phyloP scores from a whole-genome alignment of 257 asterid genomes.

The Plantago elongata region DNA sequence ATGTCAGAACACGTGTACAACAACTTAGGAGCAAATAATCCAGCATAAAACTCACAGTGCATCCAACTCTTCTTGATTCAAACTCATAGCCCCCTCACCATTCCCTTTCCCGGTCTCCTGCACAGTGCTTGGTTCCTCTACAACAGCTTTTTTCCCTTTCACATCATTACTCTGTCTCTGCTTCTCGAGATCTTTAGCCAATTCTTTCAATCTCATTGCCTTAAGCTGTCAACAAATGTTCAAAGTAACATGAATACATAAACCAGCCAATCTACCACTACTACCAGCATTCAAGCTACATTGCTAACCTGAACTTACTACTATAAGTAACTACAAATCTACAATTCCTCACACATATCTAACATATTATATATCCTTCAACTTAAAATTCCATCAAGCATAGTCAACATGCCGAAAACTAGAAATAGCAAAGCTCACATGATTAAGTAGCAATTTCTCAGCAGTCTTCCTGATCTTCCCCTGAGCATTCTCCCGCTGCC shows the following conservation, averaged over 20 bases:
- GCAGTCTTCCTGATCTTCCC: slow-evolving; percentile 95
- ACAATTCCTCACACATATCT: not conserved
- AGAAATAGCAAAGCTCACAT: slow-evolving; percentile 33
- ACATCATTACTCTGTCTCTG: slow-evolving; percentile 56
- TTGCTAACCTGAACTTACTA: not conserved
- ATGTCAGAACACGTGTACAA: slow-evolving; percentile 29
- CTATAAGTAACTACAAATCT: not conserved
- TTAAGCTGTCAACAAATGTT: slow-evolving; percentile 49
- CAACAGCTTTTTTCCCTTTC: slow-evolving; percentile 48
- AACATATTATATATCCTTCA: not conserved
- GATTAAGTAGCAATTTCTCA: slow-evolving; percentile 90
- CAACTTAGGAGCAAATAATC: slow-evolving; percentile 6
- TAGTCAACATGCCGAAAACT: no score
- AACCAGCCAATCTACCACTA: no score
- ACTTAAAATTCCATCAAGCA: not conserved
- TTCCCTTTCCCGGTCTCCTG: slow-evolving; percentile 23
- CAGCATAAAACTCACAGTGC: slow-evolving; percentile 49
- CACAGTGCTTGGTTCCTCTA: slow-evolving; percentile 23
- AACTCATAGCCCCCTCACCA: slow-evolving; percentile 20
- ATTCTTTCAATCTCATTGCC: slow-evolving; percentile 69
- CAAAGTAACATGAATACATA: not conserved
- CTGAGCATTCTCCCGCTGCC: slow-evolving; percentile 97
- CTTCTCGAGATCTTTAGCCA: slow-evolving; percentile 67
- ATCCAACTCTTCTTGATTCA: slow-evolving; percentile 60
- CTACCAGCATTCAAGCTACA: not conserved